Conservation (phyloP, 257 asterid genomes). For the Jaltomata sinuosa region DNA sequence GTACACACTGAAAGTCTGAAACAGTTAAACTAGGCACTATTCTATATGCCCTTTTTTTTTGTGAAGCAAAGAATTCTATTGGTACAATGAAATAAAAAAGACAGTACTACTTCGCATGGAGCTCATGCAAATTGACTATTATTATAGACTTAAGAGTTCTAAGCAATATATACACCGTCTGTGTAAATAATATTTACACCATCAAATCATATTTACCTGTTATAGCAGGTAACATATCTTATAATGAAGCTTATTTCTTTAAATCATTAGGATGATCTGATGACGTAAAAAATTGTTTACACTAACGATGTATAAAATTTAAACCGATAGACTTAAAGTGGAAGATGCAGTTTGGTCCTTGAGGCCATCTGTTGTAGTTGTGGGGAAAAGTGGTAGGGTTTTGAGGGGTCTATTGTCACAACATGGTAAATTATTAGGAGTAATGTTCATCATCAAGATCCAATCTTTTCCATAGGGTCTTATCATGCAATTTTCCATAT, state of each 20-base stretch:
- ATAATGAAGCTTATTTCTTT: not conserved
- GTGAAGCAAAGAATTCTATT: not conserved
- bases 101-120: not conserved
- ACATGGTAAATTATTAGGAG: not conserved
- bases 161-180: not conserved
- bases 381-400: slow-evolving; percentile 1
- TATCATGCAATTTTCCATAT: not conserved
- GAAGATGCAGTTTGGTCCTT: not conserved
- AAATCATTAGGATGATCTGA: not conserved
- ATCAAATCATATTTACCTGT: not conserved
- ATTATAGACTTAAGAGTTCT: not conserved
- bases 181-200: not conserved
- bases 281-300: not conserved
- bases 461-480: not conserved
- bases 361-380: not conserved
- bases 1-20: not conserved
- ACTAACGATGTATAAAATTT: not conserved
- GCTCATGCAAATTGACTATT: not conserved
- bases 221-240: not conserved
- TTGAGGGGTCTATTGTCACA: not conserved
- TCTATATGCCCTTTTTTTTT: not conserved
- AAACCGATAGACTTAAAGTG: not conserved
- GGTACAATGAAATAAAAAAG: not conserved
- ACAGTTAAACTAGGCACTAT: not conserved
- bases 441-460: not conserved